phyloP scores from a whole-genome alignment of 257 asterid genomes.

The Solanum commersonii region DNA sequence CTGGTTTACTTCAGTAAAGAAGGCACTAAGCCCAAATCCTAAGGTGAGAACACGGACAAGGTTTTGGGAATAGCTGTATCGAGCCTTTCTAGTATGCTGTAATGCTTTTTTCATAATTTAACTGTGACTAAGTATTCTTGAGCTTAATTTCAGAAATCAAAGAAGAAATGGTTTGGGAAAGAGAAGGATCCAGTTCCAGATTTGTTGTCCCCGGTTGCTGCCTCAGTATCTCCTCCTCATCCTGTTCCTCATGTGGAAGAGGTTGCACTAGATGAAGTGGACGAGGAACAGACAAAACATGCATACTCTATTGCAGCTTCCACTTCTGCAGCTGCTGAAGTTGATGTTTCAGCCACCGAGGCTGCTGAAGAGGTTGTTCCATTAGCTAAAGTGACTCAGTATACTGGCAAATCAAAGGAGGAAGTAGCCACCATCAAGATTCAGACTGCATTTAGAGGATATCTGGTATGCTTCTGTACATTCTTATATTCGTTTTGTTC shows the following conservation, averaged over 20 bases:
- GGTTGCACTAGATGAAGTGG: conserved; percentile 38
- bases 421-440: conserved; percentile 79
- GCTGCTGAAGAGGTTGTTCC: conserved; percentile 62
- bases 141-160: conserved; percentile 40
- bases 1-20: conserved; percentile 88
- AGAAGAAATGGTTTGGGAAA: conserved; percentile 32
- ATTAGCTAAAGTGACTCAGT: conserved; percentile 22
- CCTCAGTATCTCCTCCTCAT: conserved; percentile 35
- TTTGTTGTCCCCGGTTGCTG: conserved; percentile 18
- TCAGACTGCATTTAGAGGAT: conserved; percentile 92
- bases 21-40: conserved; percentile 72
- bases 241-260: conserved; percentile 45
- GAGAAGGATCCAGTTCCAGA: conserved; percentile 38
- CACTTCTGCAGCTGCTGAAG: conserved; percentile 64
- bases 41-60: conserved; percentile 37
- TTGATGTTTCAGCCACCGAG: conserved; percentile 53
- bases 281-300: conserved; percentile 51
- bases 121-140: background rate
- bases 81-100: background rate
- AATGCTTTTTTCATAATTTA: background rate
- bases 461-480: conserved; percentile 34
- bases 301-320: conserved; percentile 59
- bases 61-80: conserved; percentile 14
- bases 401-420: conserved; percentile 59
- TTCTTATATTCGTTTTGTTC: background rate